Percentiles rank a stretch among this genome's conserved stretches.
These are phyloP conservation scores for Gnaphalium uliginosum DNA, from an alignment of 129 eudicot species.

Conservation along the genomic window DNA sequence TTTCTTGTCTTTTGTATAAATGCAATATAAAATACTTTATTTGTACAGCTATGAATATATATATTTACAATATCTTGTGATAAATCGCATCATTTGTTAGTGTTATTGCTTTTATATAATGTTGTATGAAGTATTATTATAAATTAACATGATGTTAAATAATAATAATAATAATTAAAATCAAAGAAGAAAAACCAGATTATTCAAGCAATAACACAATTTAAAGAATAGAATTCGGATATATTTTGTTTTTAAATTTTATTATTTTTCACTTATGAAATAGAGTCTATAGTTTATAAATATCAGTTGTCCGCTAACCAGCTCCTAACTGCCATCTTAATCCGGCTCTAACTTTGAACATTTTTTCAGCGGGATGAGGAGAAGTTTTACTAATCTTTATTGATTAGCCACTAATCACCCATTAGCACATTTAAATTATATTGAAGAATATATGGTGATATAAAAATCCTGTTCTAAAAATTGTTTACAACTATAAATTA, in stretches of 20 bases:
- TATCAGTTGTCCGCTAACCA: neutral
- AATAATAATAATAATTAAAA: too few relatives aligned
- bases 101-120: neutral
- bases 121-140: neutral
- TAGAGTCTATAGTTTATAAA: too few relatives aligned
- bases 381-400: neutral
- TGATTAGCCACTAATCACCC: neutral
- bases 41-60: neutral
- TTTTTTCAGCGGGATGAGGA: neutral
- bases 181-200: too few relatives aligned
- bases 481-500: conserved; percentile 13
- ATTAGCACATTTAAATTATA: neutral
- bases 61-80: neutral
- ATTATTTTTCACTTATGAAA: too few relatives aligned
- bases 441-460: neutral
- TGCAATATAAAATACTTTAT: neutral
- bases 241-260: too few relatives aligned
- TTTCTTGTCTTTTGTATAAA: neutral
- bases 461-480: neutral
- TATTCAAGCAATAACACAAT: too few relatives aligned
- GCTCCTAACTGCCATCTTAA: neutral
- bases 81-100: neutral
- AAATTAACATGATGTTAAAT: neutral
- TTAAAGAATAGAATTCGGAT: too few relatives aligned
- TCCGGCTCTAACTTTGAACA: too few relatives aligned